A percentile compares a stretch with the other conserved stretches of the same genome.
Conservation (phyloP, 768 basidiomycete genomes). For the Kwoniella heveanensis region DNA sequence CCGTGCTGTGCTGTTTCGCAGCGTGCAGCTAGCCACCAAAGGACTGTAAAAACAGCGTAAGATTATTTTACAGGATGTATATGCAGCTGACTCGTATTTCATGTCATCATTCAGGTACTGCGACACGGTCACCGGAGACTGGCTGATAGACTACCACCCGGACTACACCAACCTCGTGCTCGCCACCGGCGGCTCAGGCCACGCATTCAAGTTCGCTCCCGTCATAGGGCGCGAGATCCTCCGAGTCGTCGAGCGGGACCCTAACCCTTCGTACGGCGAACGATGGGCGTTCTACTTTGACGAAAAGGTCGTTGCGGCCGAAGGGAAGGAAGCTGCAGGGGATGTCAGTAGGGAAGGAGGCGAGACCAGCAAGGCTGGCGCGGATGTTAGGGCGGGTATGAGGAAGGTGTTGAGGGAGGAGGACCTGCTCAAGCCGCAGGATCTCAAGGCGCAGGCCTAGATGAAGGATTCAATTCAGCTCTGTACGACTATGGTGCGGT, state of each 20-base stretch:
- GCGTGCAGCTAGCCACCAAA: too few species aligned
- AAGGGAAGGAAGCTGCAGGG: conserved; percentile 7
- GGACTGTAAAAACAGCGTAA: too few species aligned
- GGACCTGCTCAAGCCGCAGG: conserved; percentile 42
- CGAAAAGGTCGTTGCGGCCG: conserved; percentile 1
- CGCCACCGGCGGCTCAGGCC: conserved; percentile 79
- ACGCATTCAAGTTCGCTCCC: conserved; percentile 72
- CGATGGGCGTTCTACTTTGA: conserved; percentile 66
- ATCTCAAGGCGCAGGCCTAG: conserved; percentile 29
- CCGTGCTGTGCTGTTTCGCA: too few species aligned
- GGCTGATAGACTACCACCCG: conserved; percentile 79
- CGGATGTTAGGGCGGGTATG: conserved; percentile 40
- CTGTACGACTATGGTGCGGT: too few species aligned
- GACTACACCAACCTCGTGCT: conserved; percentile 64
- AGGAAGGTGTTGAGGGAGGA: conserved; percentile 38
- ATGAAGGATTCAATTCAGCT: too few species aligned
- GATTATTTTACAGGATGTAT: too few species aligned
- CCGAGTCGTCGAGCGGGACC: conserved; percentile 68
- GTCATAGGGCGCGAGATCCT: conserved; percentile 76
- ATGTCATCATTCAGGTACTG: conserved; percentile 70
- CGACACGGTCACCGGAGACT: conserved; percentile 81
- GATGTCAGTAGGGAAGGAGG: conserved; percentile 16
- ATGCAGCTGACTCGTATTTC: neutral
- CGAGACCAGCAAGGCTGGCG: conserved; percentile 24
- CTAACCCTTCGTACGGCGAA: conserved; percentile 61